Percentiles rank a stretch among this genome's conserved stretches.
Evolutionary conservation across 192 early-diverging fungal genomes (phyloP).

Genomic region (Entomortierella beljakovae): DNA sequence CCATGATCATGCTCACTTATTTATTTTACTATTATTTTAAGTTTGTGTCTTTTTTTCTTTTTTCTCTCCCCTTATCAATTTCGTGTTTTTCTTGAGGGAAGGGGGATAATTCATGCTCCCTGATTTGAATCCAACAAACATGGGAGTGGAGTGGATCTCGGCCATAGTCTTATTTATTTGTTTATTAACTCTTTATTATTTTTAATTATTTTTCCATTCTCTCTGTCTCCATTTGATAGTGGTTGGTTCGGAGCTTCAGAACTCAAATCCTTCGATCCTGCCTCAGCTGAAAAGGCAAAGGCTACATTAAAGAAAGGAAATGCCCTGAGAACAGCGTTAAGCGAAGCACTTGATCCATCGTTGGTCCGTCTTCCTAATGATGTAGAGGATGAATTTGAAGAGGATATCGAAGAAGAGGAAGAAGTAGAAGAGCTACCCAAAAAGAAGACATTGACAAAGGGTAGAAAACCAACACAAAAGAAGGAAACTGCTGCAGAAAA

Average conservation of each 20-base stretch:
- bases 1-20: conserved; percentile 13
- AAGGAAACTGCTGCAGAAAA: conserved; percentile 16
- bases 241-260: conserved; percentile 55
- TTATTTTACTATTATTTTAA: not conserved
- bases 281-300: conserved; percentile 40
- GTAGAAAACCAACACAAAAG: conserved; percentile 13
- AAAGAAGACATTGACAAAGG: conserved; percentile 23
- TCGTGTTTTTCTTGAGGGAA: not conserved
- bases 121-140: not conserved
- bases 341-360: conserved; percentile 34
- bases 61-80: conserved; percentile 2
- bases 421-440: not conserved
- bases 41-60: not conserved
- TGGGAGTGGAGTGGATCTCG: not conserved
- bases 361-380: not conserved
- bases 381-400: conserved; percentile 12
- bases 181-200: not conserved
- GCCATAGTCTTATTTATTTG: not conserved
- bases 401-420: not conserved
- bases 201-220: not conserved
- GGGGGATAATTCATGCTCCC: not conserved
- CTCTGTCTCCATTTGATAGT: conserved; percentile 16
- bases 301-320: conserved; percentile 29
- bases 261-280: conserved; percentile 46
- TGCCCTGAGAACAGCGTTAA: conserved; percentile 20